Evolutionary conservation across 768 basidiomycete genomes (phyloP), one percentile per base, ranked within the genome.

Genomic region (Boletus tomentosulus): DNA sequence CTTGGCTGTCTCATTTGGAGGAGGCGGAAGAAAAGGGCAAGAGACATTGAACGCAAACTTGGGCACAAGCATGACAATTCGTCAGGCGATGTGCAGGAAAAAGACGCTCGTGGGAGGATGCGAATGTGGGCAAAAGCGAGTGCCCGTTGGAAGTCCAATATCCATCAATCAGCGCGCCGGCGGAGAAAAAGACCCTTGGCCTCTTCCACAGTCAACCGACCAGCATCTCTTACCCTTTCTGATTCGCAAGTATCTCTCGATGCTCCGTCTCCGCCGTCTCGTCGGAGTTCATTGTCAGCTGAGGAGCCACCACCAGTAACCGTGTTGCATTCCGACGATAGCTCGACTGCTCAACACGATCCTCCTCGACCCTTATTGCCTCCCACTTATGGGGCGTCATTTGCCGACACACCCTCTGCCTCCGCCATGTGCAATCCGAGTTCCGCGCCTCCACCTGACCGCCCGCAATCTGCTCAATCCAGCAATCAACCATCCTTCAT

Each of bases 141-240:
- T 2, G 82, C 82, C 8, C 78, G 85, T 42, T 91, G 88, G 88
- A 82, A 76, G 57, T 80, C 79, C 3, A 83, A 84, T 49, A 77
- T 81, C 10, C 80, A 82, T 27, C 75, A 80, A 53, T 72, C 80
- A n/a, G 81, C 82, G 8, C 79, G 86, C 35, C 80, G 82, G 46
- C 76, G 88, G 52, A 76, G 78, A 41, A 67, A 57, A 44, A 61
- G 39, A 50, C 47, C 54, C 4, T 2, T 34, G 8, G 28, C 19
- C 16, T 22, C 59, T 44, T 48, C 57, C 12, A 22, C 27, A 19
- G 10, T 5, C 37, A 43, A 45, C 55, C 62, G 56, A 42, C 49
- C 66, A 6, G 52, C 16, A 53, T 70, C 66, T 33, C 68, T 66
- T 5, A 44, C 50, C 41, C 28, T 51, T 22, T 34, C 51, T 27